A percentile compares a stretch with the other conserved stretches of the same genome.
Evolutionary conservation across 192 early-diverging fungal genomes (phyloP).

Genomic region (Podila clonocystis): DNA sequence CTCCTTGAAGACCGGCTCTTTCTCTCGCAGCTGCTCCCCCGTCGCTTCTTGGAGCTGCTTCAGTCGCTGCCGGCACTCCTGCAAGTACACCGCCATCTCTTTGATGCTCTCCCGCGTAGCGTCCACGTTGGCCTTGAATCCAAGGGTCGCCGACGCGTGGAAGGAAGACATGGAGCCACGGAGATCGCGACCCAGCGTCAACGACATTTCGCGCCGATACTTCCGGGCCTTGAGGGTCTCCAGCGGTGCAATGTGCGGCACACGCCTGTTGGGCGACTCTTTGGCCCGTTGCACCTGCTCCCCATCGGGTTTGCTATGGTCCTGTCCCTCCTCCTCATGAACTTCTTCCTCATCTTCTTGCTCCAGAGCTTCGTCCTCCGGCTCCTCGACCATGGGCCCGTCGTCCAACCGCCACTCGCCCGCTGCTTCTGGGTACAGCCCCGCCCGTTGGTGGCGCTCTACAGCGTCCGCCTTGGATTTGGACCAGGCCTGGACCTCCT

Average conservation of each 20-base stretch:
- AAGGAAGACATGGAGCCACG: conserved; percentile 26
- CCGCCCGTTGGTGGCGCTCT: conserved; percentile 12
- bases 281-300: neutral
- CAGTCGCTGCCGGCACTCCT: conserved; percentile 33
- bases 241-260: neutral
- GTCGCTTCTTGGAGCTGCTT: conserved; percentile 24
- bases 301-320: neutral
- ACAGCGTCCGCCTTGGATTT: conserved; percentile 13
- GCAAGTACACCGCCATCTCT: conserved; percentile 33
- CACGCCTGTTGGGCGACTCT: neutral
- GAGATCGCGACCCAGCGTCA: conserved; percentile 10
- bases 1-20: conserved; percentile 38
- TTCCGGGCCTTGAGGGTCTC: conserved; percentile 14
- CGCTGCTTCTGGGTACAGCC: neutral
- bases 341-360: neutral
- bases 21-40: conserved; percentile 23
- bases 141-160: conserved; percentile 7
- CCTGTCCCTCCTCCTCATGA: neutral
- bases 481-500: conserved; percentile 22
- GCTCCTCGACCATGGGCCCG: conserved; percentile 16
- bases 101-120: conserved; percentile 30
- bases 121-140: conserved; percentile 24
- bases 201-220: conserved; percentile 16
- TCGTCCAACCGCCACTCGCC: conserved; percentile 8
- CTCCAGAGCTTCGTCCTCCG: neutral